A percentile compares a stretch with the other conserved stretches of the same genome.
Evolutionary conservation across 768 basidiomycete genomes (phyloP).

Genomic region (Pisolithus microcarpus): DNA sequence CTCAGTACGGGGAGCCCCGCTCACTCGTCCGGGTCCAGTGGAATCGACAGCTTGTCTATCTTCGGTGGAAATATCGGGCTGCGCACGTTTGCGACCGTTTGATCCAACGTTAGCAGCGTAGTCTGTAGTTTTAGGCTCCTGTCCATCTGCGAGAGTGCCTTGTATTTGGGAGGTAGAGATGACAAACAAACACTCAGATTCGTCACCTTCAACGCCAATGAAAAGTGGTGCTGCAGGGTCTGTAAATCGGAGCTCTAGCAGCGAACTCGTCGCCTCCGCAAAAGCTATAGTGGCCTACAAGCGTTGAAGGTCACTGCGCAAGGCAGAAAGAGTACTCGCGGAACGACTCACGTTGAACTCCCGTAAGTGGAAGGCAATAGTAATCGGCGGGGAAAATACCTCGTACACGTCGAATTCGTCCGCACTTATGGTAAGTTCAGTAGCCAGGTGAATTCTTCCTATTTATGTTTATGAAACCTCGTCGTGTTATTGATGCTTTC

Average conservation of each 20-base stretch:
- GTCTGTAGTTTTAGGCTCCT: constrained; percentile 6
- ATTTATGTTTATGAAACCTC: background rate
- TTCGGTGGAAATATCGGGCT: constrained; percentile 18
- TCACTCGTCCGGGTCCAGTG: constrained; percentile 8
- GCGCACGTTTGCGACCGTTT: constrained; percentile 17
- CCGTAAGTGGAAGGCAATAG: constrained; percentile 71
- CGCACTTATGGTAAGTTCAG: constrained; percentile 67
- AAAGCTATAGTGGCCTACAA: constrained; percentile 70
- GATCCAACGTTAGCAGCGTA: constrained; percentile 8
- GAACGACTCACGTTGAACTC: constrained; percentile 63
- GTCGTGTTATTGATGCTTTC: background rate
- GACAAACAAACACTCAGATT: constrained; percentile 60
- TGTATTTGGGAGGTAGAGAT: constrained; percentile 69
- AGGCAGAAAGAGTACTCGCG: background rate
- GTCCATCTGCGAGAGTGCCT: constrained; percentile 18
- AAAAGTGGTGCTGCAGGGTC: constrained; percentile 68
- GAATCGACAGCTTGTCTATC: constrained; percentile 23
- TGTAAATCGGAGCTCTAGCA: constrained; percentile 70
- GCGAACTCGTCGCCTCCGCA: constrained; percentile 60
- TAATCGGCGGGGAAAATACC: constrained; percentile 52
- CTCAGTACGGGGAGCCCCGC: constrained; percentile 38
- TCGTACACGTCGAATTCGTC: constrained; percentile 81
- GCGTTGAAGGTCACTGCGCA: background rate
- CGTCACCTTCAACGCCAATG: constrained; percentile 68
- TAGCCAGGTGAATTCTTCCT: constrained; percentile 62